Conservation (phyloP, 2,329 filamentous ascomycete genomes). For the Dothideomycetes sp. region DNA sequence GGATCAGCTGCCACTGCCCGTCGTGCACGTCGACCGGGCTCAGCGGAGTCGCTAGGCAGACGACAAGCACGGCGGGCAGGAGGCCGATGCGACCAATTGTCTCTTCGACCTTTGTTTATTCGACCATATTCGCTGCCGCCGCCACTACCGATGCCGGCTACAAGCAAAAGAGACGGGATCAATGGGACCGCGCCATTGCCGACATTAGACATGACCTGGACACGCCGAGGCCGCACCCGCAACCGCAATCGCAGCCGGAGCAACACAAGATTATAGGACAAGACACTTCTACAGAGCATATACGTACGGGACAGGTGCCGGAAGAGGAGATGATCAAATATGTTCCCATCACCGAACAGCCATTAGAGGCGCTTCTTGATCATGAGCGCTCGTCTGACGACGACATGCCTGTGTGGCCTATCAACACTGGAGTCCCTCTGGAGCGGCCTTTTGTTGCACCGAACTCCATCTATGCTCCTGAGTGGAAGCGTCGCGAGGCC, state of each 20-base stretch:
- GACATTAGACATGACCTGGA: slow-evolving; percentile 42
- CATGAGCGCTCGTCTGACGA: background rate
- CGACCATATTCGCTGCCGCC: slow-evolving; percentile 57
- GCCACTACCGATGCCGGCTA: slow-evolving; percentile 51
- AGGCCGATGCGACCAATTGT: slow-evolving; percentile 40
- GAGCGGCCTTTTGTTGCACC: slow-evolving; percentile 31
- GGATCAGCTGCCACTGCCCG: slow-evolving; percentile 52
- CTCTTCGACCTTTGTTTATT: slow-evolving; percentile 57
- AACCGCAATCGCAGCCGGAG: no score
- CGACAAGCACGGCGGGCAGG: slow-evolving; percentile 42
- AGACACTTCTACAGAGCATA: background rate
- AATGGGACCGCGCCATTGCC: slow-evolving; percentile 54
- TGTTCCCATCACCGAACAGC: slow-evolving; percentile 9
- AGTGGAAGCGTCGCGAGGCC: slow-evolving; percentile 24
- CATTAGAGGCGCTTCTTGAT: slow-evolving; percentile 9
- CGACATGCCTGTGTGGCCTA: slow-evolving; percentile 25
- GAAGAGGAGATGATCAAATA: background rate
- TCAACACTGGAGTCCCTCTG: slow-evolving; percentile 31
- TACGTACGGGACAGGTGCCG: slow-evolving; percentile 19
- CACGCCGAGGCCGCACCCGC: no score
- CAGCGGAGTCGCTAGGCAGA: slow-evolving; percentile 40
- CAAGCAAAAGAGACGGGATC: slow-evolving; percentile 49
- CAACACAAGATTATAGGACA: no score
- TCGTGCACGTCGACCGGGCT: slow-evolving; percentile 45
- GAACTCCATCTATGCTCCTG: slow-evolving; percentile 36